Conservation (phyloP, 2,329 filamentous ascomycete species). For the Clonostachys chloroleuca region DNA sequence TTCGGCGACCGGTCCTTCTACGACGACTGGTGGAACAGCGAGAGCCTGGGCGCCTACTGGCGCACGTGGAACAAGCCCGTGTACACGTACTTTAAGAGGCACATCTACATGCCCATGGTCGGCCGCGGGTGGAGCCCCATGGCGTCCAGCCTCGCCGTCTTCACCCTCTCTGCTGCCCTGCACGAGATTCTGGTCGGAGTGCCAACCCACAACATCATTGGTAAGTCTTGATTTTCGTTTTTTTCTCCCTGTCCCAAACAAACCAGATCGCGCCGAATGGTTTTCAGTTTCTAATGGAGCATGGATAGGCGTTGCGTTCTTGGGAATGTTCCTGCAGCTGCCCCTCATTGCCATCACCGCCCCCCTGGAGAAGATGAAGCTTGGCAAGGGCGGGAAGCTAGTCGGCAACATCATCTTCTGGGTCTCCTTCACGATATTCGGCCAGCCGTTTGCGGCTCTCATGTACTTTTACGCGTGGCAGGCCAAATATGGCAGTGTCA, state of each 20-base stretch:
- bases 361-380: slow-evolving; percentile 73
- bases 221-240: slow-evolving; percentile 35
- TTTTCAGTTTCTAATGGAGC: slow-evolving; percentile 3
- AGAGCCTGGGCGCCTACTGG: slow-evolving; percentile 85
- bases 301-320: slow-evolving; percentile 73
- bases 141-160: slow-evolving; percentile 75
- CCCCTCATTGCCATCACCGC: slow-evolving; percentile 81
- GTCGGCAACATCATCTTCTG: slow-evolving; percentile 94
- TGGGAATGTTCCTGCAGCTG: slow-evolving; percentile 90
- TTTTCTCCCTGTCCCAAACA: no score
- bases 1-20: slow-evolving; percentile 97
- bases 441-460: slow-evolving; percentile 86
- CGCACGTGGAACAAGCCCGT: slow-evolving; percentile 97
- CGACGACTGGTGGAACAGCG: slow-evolving; percentile 96
- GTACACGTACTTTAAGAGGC: slow-evolving; percentile 92
- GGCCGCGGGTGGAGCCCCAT: slow-evolving; percentile 74
- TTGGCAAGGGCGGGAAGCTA: slow-evolving; percentile 65
- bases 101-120: slow-evolving; percentile 85
- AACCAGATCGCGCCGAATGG: background rate
- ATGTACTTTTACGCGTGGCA: slow-evolving; percentile 99
- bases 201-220: slow-evolving; percentile 89
- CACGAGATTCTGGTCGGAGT: slow-evolving; percentile 92
- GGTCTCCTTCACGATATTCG: slow-evolving; percentile 92
- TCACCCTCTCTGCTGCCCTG: slow-evolving; percentile 80
- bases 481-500: slow-evolving; percentile 89